Base-by-base conservation (phyloP, 2,329 filamentous ascomycete genomes). In the Epicoccum nigrum region DNA sequence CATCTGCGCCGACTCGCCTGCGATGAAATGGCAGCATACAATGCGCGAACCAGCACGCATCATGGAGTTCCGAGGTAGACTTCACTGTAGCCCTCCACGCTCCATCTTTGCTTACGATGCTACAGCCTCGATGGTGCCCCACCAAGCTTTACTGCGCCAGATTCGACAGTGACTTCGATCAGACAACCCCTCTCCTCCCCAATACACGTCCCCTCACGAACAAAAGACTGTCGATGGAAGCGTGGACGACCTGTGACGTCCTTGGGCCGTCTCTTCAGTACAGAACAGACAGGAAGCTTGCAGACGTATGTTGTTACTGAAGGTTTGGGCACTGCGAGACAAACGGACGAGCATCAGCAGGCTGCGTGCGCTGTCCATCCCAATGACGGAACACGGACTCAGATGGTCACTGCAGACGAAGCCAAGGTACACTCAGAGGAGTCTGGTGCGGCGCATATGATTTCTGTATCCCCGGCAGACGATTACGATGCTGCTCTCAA, bases 211-310 rank as follows among this genome's bases (percentile, higher is more conserved):
- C 39, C 43, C 16, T 39, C 49, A 11, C 53, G 50, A 16, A 17
- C 42, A 17, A 37, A 25, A 13, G 48, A 53, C 17, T 60, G 41
- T 45, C 57, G 44, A 30, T 66, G 62, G 62, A 62, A 54, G 38
- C 60, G 58, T 33, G 58, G 56, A 48, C 62, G 51, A 40, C 58
- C 62, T 31, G 54, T 62, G 19, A 31, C 45, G 17, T 45, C 56
- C 30, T 41, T 50, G 21, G 51, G 43, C 41, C 37, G 53, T n/a
- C 41, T 30, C n/a, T 52, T 47, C 11, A 34, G 38, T 42, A 52
- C 49, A n/a, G 34, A 38, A 21, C 32, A 31, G 19, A 37, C 19
- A 15, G 17, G 20, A 16, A 35, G 4, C 20, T 8, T 8, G 11
- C 25, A 52, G 15, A 32, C n/a, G 27, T 19, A 21, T 5, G 21